Evolutionary conservation across 2,329 filamentous ascomycete genomes (phyloP), one percentile per base, ranked within the genome.

Genomic region (Penicillium sp.): DNA sequence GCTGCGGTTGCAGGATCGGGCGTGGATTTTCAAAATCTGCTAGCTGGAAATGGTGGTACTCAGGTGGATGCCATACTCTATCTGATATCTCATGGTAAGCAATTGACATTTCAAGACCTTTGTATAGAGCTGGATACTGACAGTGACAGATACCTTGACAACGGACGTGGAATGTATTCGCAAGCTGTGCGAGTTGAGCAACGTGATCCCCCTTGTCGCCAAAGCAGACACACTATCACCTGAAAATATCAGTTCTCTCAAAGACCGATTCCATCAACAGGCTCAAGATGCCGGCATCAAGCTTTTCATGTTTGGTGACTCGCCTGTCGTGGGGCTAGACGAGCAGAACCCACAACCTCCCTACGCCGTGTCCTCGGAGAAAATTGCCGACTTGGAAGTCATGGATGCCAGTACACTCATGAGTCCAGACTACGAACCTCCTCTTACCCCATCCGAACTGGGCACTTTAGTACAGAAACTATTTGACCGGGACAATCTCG

Each of bases 321-420:
- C 70, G 49, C 65, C 61, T 45, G 65, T 62, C 19, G 64, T 62
- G 6, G 64, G 62, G 6, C 60, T 70, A 28, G 68, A 73, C 30
- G 60, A 61, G 25, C 58, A 70, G 10, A 66, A 67, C n/a, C 69
- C 76, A 1, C 73, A 75, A 13, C 79, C 80, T 60, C 86, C 89
- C 2, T 96, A 91, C 71, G 87, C 91, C 0, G 84, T 97, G 22
- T 97, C 94, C 1, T 95, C 90, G 22, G 85, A 85, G 13, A 82
- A 85, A 26, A 86, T 84, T 1, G 85, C 85, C 25, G 92, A 97
- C 69, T 80, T 87, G 62, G 92, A 97, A 42, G 87, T 84, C 46
- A 96, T 98, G 89, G 94, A 98, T 74, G 94, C 93, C 19, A 97
- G 92, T 70, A 82, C 96, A 0, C 83, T 98, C 19, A 98, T 98